A percentile compares a stretch with the other conserved stretches of the same genome.
Conservation (phyloP, 1,284 basidiomycete species). For the Takashimella koratensis region DNA sequence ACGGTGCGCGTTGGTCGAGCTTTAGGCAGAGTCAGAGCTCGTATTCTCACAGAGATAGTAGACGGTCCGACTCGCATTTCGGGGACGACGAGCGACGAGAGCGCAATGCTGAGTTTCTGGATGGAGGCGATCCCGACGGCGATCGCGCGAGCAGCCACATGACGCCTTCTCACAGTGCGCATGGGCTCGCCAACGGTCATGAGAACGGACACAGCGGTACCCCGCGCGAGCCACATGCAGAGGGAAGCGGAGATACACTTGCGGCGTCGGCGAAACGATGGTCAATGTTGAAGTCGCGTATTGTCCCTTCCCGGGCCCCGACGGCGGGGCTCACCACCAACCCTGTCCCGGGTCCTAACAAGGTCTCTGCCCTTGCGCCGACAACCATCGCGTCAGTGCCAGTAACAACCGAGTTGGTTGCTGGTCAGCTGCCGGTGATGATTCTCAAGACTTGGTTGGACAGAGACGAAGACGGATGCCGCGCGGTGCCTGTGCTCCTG, state of each 20-base stretch:
- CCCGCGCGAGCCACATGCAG: slow-evolving; percentile 10
- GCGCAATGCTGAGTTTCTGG: neutral
- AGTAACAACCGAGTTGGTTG: slow-evolving; percentile 78
- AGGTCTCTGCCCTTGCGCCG: slow-evolving; percentile 29
- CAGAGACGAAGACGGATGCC: slow-evolving; percentile 78
- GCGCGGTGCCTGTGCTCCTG: slow-evolving; percentile 80
- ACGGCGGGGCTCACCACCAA: slow-evolving; percentile 1
- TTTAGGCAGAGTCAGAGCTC: slow-evolving; percentile 2
- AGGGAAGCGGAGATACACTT: slow-evolving; percentile 11
- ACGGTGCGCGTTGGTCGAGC: neutral
- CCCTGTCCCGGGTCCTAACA: slow-evolving; percentile 18
- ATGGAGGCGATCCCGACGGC: neutral
- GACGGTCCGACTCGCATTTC: neutral
- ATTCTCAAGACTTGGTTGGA: slow-evolving; percentile 89
- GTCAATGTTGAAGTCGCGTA: slow-evolving; percentile 29
- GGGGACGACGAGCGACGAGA: neutral
- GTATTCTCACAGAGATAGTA: neutral
- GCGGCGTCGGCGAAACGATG: slow-evolving; percentile 38
- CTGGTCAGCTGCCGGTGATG: slow-evolving; percentile 73
- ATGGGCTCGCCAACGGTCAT: neutral
- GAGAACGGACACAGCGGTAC: neutral
- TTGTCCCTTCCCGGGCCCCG: slow-evolving; percentile 21
- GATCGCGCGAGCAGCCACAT: neutral
- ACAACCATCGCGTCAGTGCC: slow-evolving; percentile 56
- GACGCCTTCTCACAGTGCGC: neutral